Conservation (phyloP, 176 grass and related monocot genomes). For the Hyparrhenia diplandra region DNA sequence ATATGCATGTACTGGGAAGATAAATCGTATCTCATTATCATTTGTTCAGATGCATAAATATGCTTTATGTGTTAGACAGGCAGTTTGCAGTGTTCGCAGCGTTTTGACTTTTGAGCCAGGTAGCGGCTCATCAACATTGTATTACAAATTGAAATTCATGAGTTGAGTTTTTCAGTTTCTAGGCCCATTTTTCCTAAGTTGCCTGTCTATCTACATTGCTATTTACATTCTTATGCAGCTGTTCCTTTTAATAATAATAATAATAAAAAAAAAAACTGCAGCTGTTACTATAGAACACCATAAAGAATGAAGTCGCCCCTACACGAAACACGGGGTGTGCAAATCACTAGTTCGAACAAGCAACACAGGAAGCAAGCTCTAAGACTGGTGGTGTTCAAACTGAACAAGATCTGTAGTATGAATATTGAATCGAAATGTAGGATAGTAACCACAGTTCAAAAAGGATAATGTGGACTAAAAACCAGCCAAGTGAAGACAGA, state of each 20-base stretch:
- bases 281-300: too few species aligned
- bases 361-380: background rate
- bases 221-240: too few species aligned
- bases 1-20: too few species aligned
- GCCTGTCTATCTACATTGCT: background rate
- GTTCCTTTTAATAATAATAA: too few species aligned
- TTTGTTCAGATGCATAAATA: too few species aligned
- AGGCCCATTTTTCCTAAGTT: background rate
- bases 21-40: too few species aligned
- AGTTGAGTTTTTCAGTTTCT: background rate
- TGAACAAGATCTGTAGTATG: background rate
- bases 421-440: background rate
- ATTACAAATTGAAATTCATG: background rate
- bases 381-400: background rate
- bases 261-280: too few species aligned
- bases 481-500: constrained; percentile 1
- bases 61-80: background rate
- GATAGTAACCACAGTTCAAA: background rate
- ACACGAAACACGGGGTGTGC: background rate
- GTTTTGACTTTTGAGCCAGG: too few species aligned
- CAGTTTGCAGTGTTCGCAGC: background rate
- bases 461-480: constrained; percentile 1
- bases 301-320: background rate
- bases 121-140: background rate
- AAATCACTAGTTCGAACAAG: background rate